Percentiles rank a stretch among this genome's conserved stretches.
Evolutionary conservation across 1,284 basidiomycete species (phyloP).

Genomic region (Cutaneotrichosporon daszewskae): DNA sequence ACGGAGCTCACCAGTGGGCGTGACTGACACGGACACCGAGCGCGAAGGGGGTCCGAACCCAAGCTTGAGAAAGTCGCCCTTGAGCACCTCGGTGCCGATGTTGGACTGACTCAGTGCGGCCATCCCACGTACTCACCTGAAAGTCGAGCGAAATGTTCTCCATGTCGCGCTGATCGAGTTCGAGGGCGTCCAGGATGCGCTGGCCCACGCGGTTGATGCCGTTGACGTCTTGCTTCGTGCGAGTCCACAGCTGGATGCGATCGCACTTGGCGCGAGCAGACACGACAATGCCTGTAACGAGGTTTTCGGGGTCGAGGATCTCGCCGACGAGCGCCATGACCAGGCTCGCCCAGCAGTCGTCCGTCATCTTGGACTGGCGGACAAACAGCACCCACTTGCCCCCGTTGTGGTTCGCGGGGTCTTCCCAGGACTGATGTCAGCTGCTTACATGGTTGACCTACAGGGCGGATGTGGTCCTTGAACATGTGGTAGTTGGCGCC

Average conservation of each 20-base stretch:
- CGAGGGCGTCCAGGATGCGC: conserved; percentile 68
- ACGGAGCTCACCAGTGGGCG: no score
- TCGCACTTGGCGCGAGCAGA: conserved; percentile 80
- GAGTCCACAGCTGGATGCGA: conserved; percentile 82
- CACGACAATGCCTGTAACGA: conserved; percentile 86
- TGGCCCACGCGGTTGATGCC: conserved; percentile 69
- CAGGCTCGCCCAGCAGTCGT: conserved; percentile 84
- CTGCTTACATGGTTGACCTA: conserved; percentile 14
- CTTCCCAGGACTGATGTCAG: conserved; percentile 82
- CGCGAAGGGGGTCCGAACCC: not conserved
- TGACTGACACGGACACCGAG: conserved; percentile 2
- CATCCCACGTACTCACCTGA: conserved; percentile 54
- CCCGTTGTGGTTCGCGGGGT: conserved; percentile 79
- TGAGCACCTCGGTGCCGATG: not conserved
- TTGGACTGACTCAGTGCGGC: conserved; percentile 6
- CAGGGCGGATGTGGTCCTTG: conserved; percentile 55
- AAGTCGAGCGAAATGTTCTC: conserved; percentile 80
- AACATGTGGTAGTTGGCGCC: conserved; percentile 92
- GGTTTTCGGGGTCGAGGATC: conserved; percentile 72
- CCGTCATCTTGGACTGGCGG: conserved; percentile 64
- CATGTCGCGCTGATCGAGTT: conserved; percentile 53
- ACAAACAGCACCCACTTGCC: conserved; percentile 87
- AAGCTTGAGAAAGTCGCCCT: conserved; percentile 5
- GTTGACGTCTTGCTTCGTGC: conserved; percentile 74
- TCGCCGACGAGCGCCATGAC: conserved; percentile 87